Evolutionary conservation across 108 stramenopile species (phyloP).

Genomic region (Fragilaria radians): DNA sequence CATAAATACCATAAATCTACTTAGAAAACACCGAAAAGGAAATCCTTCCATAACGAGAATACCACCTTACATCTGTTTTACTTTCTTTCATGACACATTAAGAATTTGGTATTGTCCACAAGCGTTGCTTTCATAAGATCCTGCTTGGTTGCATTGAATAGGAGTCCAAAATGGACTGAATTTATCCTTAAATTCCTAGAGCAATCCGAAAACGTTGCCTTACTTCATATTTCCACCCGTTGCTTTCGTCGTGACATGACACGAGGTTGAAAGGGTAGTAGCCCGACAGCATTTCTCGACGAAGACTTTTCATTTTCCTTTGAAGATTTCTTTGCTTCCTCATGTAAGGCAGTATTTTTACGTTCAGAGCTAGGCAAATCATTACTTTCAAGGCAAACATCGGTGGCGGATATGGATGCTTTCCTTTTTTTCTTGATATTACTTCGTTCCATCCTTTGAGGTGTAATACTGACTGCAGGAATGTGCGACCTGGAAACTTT

Average conservation of each 20-base stretch:
- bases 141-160: too few species aligned
- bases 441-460: constrained; percentile 78
- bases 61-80: too few species aligned
- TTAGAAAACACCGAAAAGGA: too few species aligned
- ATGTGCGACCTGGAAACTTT: constrained; percentile 67
- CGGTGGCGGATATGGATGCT: constrained; percentile 46
- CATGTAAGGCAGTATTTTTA: background rate
- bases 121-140: too few species aligned
- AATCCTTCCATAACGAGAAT: too few species aligned
- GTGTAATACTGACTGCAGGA: constrained; percentile 68
- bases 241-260: background rate
- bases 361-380: background rate
- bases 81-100: too few species aligned
- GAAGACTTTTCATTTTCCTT: background rate
- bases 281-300: background rate
- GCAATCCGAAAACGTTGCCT: too few species aligned
- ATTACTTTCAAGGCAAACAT: constrained; percentile 12
- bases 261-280: background rate
- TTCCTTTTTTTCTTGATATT: constrained; percentile 73
- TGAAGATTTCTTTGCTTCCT: background rate
- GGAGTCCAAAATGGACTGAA: too few species aligned
- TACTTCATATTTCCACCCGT: background rate
- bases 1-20: too few species aligned
- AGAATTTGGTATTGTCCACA: too few species aligned
- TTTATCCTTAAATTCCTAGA: too few species aligned